Percentiles rank a stretch among this genome's conserved stretches.
These are phyloP conservation scores for Penicillium cinerascens DNA, from an alignment of 495 filamentous ascomycete genomes.

Conservation along the genomic window DNA sequence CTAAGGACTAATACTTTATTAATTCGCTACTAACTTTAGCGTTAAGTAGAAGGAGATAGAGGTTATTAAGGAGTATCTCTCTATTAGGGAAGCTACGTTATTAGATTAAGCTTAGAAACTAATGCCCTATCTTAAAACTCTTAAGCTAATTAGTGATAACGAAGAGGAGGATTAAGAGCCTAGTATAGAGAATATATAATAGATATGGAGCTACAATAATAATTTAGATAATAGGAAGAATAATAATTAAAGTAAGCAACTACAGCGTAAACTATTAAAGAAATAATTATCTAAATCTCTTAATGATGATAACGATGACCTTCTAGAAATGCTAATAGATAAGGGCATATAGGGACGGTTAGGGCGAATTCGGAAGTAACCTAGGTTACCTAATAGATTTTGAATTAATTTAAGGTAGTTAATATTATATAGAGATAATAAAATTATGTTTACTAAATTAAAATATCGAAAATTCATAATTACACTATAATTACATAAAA, in stretches of 20 bases:
- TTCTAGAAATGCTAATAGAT: slow-evolving; percentile 4
- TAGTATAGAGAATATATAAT: slow-evolving; percentile 1
- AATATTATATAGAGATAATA: too few species aligned
- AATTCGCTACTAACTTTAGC: neutral
- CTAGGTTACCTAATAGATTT: too few species aligned
- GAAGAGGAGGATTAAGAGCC: slow-evolving; percentile 4
- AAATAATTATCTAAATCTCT: slow-evolving; percentile 1
- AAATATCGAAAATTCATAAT: too few species aligned
- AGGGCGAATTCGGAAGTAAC: slow-evolving; percentile 3
- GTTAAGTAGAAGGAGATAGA: neutral
- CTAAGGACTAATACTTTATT: slow-evolving; percentile 4
- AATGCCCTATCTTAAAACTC: slow-evolving; percentile 1
- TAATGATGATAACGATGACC: neutral
- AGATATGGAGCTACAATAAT: neutral
- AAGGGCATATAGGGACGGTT: neutral
- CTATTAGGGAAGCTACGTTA: neutral
- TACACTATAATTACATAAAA: too few species aligned
- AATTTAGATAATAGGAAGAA: neutral
- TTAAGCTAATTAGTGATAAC: slow-evolving; percentile 3
- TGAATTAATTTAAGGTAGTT: too few species aligned
- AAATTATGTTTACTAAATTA: too few species aligned
- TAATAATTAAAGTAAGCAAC: neutral
- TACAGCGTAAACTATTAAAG: neutral
- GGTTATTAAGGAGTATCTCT: slow-evolving; percentile 1
- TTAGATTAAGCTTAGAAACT: slow-evolving; percentile 3